A percentile compares a stretch with the other conserved stretches of the same genome.
These are phyloP conservation scores for Phenoliferia sp. DNA, from an alignment of 1,284 basidiomycete genomes.

Conservation along the genomic window DNA sequence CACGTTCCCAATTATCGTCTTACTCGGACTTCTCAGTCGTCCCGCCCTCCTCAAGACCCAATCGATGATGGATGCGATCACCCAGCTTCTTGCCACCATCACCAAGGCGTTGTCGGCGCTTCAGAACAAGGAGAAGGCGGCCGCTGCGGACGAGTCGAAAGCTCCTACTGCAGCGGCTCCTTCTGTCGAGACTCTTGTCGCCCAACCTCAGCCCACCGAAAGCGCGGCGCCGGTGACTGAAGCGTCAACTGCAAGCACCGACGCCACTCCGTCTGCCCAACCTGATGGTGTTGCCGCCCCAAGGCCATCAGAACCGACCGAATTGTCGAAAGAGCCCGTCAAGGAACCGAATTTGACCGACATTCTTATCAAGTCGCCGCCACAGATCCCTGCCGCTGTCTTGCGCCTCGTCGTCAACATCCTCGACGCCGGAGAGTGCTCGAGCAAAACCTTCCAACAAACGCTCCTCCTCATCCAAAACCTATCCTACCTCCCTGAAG, in stretches of 20 bases:
- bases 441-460: conserved; percentile 87
- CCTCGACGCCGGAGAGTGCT: conserved; percentile 87
- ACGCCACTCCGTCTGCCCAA: conserved; percentile 11
- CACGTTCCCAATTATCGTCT: conserved; percentile 66
- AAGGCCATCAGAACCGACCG: too few species aligned
- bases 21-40: conserved; percentile 79
- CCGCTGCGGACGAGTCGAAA: not conserved
- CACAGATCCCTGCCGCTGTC: conserved; percentile 72
- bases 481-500: conserved; percentile 77
- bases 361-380: conserved; percentile 53
- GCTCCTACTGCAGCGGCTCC: too few species aligned
- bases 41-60: conserved; percentile 77
- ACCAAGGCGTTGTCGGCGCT: conserved; percentile 65
- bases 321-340: conserved; percentile 14
- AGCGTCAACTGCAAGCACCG: not conserved
- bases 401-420: conserved; percentile 89
- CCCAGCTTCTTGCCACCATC: conserved; percentile 74
- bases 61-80: conserved; percentile 85
- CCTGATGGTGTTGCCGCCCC: too few species aligned
- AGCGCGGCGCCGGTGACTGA: not conserved
- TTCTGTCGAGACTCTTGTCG: too few species aligned
- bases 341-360: conserved; percentile 12
- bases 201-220: too few species aligned
- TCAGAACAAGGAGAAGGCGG: conserved; percentile 24
- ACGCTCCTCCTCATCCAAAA: conserved; percentile 85